These are phyloP conservation scores for Populus euphratica DNA, from an alignment of 345 rosid genomes.

Conservation along the genomic window DNA sequence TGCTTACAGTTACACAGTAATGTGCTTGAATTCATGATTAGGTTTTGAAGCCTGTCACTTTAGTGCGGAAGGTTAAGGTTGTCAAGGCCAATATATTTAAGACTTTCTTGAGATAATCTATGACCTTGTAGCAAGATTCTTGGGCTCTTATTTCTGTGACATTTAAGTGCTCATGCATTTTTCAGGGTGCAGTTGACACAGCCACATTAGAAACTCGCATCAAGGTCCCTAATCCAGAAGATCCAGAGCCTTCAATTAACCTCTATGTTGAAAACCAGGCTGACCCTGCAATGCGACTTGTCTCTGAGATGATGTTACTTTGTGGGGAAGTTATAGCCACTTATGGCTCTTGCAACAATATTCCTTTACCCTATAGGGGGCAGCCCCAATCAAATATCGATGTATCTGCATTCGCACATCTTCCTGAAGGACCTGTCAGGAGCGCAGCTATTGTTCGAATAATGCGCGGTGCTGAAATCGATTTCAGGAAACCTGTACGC, in stretches of 20 bases:
- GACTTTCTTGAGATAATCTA: background rate
- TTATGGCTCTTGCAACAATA: conserved; percentile 65
- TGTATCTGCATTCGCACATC: conserved; percentile 70
- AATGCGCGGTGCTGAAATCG: conserved; percentile 90
- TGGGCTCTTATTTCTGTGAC: conserved; percentile 1
- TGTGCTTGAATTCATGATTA: background rate
- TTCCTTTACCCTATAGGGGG: conserved; percentile 92
- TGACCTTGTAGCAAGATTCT: background rate
- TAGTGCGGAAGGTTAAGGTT: background rate
- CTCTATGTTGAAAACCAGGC: conserved; percentile 90
- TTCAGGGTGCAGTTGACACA: conserved; percentile 95
- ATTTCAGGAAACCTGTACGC: conserved; percentile 78
- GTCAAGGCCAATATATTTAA: background rate
- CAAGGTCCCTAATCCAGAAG: conserved; percentile 82
- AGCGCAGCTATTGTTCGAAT: conserved; percentile 64
- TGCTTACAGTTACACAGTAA: background rate
- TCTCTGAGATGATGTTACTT: conserved; percentile 95
- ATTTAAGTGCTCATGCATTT: conserved; percentile 14
- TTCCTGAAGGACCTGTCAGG: conserved; percentile 94
- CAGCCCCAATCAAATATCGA: conserved; percentile 92
- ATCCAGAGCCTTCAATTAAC: conserved; percentile 70
- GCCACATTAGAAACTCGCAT: conserved; percentile 72
- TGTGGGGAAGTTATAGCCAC: conserved; percentile 93
- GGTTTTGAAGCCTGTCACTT: background rate
- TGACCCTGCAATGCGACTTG: conserved; percentile 87